Evolutionary conservation across 306 rosid genomes (phyloP), one percentile per base, ranked within the genome.

Genomic region (Vigna radiata): DNA sequence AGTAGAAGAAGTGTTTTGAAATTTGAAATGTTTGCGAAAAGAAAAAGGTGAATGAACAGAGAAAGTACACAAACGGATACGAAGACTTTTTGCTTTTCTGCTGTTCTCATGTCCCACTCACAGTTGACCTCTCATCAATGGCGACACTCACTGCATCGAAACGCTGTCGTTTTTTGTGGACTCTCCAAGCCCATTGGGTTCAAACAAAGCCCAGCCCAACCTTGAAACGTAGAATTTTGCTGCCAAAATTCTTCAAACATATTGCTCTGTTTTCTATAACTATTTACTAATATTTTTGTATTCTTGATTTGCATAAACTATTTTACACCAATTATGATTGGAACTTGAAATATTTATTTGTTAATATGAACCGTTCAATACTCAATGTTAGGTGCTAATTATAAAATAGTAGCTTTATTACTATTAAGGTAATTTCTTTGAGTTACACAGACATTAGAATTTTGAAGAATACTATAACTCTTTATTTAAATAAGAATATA

Each of bases 11-110:
- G 68, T 44, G 65, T 77, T 88, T 90, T 87, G 91, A 88, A 90
- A 85, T 88, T 88, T 88, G 87, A 88, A 87, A 63, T 52, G 46
- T 23, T 70, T n/a, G 59, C 39, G 78, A 2, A 37, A 70, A 81
- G 49, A 41, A 72, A 25, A 68, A 65, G 75, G 49, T 21, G 5
- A 73, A 66, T 36, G 72, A 81, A 60, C 7, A 37, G 46, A 62
- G 66, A 74, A 64, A 48, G 64, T 41, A 23, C 37, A 16, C 66
- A 87, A 61, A 82, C 88, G 87, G 88, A 65, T 74, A 85, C 17
- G 79, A 79, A 36, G 80, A 72, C 84, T 75, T 80, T 39, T 59
- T 12, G 47, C 25, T 1, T 74, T 5, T 39, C 14, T 69, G 16
- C 56, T 60, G 39, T 6, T 52, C 6, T 19, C 31, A 9, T 39